Base-by-base conservation (phyloP, 345 rosid species). In the Eucalyptus regnans region DNA sequence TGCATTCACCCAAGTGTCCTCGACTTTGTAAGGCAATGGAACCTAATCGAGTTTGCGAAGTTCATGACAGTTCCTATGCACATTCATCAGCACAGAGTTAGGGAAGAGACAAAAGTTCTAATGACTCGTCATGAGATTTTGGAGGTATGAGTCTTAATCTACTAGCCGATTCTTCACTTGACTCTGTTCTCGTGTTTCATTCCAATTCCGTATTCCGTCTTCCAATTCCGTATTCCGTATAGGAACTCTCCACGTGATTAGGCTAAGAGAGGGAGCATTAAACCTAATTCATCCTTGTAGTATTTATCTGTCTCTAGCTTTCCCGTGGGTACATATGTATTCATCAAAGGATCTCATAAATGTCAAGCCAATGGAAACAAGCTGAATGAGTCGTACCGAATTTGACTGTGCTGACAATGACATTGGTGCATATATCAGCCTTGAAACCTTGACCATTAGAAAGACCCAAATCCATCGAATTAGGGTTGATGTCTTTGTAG, bases 401-500 rank as follows among this genome's bases (percentile, higher is more conserved):
- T 64, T 58, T 64, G 71, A n/a, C 0, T 64, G 10, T 64, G 18
- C 18, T 64, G 18, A 64, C 5, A 58, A 25, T 58, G 14, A 25
- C 25, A 58, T 25, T 25, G 64, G n/a, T 58, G 13, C 0, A n/a
- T 2, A 58, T 58, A 56, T 56, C 1, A n/a, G 64, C 64, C 7
- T 58, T 0, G 14, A 58, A 58, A 58, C 2, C 64, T 23, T 23
- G 64, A 58, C n/a, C 64, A 23, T 58, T 58, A 58, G 64, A 23
- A 58, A 9, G 64, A 23, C 62, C 13, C 13, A 10, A 0, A 54
- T 54, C 60, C 60, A 54, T 20, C 23, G 1, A 54, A 18, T 54
- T 4, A 0, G 11, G 5, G 25, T 54, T 54, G 60, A 8, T 22
- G 60, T 54, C 0, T 54, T 5, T 3, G 5, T 1, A 18, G 60